Evolutionary conservation across 768 basidiomycete genomes (phyloP).

Genomic region (Boletus huronensis): DNA sequence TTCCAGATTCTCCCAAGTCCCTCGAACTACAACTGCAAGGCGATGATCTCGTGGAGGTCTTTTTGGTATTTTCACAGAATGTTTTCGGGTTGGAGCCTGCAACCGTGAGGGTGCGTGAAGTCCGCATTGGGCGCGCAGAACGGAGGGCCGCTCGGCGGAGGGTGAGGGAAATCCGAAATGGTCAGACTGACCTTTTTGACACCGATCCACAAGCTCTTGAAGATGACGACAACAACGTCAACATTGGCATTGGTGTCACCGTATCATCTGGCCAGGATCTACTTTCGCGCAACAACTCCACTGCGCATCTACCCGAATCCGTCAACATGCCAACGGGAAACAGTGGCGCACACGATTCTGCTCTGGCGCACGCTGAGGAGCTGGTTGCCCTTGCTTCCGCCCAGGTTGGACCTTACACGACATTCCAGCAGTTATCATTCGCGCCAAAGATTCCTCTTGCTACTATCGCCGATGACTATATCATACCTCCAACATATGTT

Average conservation of each 20-base stretch:
- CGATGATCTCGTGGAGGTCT: slow-evolving; percentile 89
- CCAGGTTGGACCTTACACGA: slow-evolving; percentile 81
- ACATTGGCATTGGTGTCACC: slow-evolving; percentile 61
- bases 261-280: slow-evolving; percentile 41
- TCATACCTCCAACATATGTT: slow-evolving; percentile 88
- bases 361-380: slow-evolving; percentile 58
- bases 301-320: slow-evolving; percentile 24
- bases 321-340: slow-evolving; percentile 30
- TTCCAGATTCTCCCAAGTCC: slow-evolving; percentile 86
- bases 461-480: slow-evolving; percentile 84
- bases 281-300: slow-evolving; percentile 28
- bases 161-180: slow-evolving; percentile 59
- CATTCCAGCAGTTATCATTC: slow-evolving; percentile 86
- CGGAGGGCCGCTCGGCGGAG: slow-evolving; percentile 79
- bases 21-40: slow-evolving; percentile 87
- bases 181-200: slow-evolving; percentile 44
- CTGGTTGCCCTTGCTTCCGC: slow-evolving; percentile 62
- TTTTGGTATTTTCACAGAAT: slow-evolving; percentile 86
- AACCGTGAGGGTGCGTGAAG: slow-evolving; percentile 91
- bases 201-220: slow-evolving; percentile 42
- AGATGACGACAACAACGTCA: slow-evolving; percentile 58
- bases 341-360: slow-evolving; percentile 28
- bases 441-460: slow-evolving; percentile 87
- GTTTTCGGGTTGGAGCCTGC: slow-evolving; percentile 92
- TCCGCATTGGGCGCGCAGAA: slow-evolving; percentile 85